phyloP scores from a whole-genome alignment of 495 filamentous ascomycete genomes.

The Lichenothelia convexa region DNA sequence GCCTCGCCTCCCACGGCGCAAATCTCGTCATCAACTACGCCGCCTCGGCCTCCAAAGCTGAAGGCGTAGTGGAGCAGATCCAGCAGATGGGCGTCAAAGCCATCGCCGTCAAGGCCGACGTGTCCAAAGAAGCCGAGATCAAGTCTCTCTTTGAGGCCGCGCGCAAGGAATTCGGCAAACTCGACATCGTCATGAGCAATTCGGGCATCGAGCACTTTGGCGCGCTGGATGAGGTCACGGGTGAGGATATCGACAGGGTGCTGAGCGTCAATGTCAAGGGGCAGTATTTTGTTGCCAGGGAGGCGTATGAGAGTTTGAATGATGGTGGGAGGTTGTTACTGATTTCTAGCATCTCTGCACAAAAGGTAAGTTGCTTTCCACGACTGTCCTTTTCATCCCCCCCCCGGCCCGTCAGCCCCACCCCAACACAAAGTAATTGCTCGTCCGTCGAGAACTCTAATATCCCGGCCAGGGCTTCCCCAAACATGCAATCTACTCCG shows the following conservation, averaged over 20 bases:
- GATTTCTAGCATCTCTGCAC: constrained; percentile 33
- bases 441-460: no score
- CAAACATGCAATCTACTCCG: constrained; percentile 33
- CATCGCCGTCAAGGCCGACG: constrained; percentile 10
- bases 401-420: no score
- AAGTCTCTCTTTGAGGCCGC: constrained; percentile 8
- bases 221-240: constrained; percentile 3
- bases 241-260: constrained; percentile 10
- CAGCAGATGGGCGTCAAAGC: constrained; percentile 10
- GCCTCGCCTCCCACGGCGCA: constrained; percentile 19
- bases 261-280: constrained; percentile 9
- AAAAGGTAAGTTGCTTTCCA: constrained; percentile 28
- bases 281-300: constrained; percentile 9
- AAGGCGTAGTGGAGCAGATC: constrained; percentile 11
- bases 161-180: constrained; percentile 10
- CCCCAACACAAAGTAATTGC: no score
- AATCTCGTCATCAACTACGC: constrained; percentile 24
- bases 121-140: constrained; percentile 4
- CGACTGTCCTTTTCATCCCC: no score
- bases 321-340: constrained; percentile 34
- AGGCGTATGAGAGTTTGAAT: constrained; percentile 28
- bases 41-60: constrained; percentile 8
- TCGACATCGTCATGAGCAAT: constrained; percentile 18
- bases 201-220: constrained; percentile 9
- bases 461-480: constrained; percentile 19